Base-by-base conservation (phyloP, 108 stramenopile species). In the Chaetoceros tenuissimus region DNA sequence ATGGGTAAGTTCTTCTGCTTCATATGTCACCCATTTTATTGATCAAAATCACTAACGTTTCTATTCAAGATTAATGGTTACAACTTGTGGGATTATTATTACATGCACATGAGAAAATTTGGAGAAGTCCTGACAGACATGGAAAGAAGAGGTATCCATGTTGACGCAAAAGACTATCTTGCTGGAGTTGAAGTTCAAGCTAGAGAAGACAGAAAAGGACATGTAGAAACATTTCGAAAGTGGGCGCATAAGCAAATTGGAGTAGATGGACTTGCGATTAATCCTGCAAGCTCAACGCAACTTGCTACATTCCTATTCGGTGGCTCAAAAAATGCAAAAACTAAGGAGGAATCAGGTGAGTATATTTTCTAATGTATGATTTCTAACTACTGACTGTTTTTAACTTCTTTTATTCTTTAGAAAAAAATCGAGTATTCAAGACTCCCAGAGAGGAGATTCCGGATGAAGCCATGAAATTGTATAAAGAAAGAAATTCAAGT, bases 91-190 rank as follows among this genome's bases (percentile, higher is more conserved):
- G 91, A 98, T 47, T 97, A 97, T 73, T 99, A 99, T 71, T 69
- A 84, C 61, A 29, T 51, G 29, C 85, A 97, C 67, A 82, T 95
- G 81, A 65, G 93, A 3, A 78, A 79, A 5, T 99, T 99, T 63
- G 98, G 94, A 16, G 81, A 94, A 53, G 79, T 97, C 7, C 77
- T 99, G 25, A 98, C 97, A 2, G 96, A 99, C 66, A 95, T 99
- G 87, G 98, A 99, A 73, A 69, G 94, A 46, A 75, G 79, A 18
- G 98, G 98, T 21, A 92, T 99, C 48, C 71, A 80, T n/a, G 87
- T 97, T 3, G 85, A 93, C 58, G 85, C 93, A 21, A 73, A 82
- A 47, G 87, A 89, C 44, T 94, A 98, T 66, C 73, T 98, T 28
- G 73, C 81, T 5, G 60, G 64, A 18, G 92, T 96, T 7, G 96